Evolutionary conservation across 495 filamentous ascomycete species (phyloP).

Genomic region (Aspergillus heteromorphus): DNA sequence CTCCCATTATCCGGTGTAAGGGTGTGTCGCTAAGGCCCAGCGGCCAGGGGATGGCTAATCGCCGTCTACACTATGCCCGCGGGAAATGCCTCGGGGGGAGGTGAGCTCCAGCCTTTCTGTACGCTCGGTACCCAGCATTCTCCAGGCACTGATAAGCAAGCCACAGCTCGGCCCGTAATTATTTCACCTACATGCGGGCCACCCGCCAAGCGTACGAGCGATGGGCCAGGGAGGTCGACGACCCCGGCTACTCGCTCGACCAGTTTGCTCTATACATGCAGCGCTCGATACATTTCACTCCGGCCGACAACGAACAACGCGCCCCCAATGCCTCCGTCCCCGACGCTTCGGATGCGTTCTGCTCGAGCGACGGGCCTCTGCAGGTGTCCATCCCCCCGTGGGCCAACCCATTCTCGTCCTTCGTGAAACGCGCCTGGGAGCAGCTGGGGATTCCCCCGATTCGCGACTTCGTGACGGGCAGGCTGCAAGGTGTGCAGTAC

Average conservation of each 20-base stretch:
- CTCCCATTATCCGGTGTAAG: too few relatives aligned
- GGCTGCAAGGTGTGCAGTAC: conserved; percentile 34
- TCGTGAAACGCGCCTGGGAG: too few relatives aligned
- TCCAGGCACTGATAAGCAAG: too few relatives aligned
- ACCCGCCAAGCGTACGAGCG: conserved; percentile 28
- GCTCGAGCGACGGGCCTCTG: too few relatives aligned
- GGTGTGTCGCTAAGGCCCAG: too few relatives aligned
- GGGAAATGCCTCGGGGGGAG: conserved; percentile 32
- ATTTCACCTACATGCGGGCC: conserved; percentile 43
- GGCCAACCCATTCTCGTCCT: too few relatives aligned
- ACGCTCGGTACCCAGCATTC: too few relatives aligned
- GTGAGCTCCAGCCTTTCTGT: too few relatives aligned
- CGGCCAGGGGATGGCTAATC: too few relatives aligned
- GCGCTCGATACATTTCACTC: conserved; percentile 45
- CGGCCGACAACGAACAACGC: conserved; percentile 33
- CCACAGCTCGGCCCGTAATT: conserved; percentile 43
- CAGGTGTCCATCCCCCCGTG: too few relatives aligned
- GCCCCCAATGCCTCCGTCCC: too few relatives aligned
- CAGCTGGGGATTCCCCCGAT: conserved; percentile 28
- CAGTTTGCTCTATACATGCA: conserved; percentile 50
- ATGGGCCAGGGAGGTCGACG: conserved; percentile 55
- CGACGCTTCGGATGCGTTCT: too few relatives aligned
- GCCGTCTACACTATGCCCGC: conserved; percentile 35
- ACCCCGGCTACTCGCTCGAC: conserved; percentile 48
- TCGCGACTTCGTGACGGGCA: conserved; percentile 37